Evolutionary conservation across 2,329 filamentous ascomycete species (phyloP), one percentile per base, ranked within the genome.

Genomic region (Dothideomycetes sp.): DNA sequence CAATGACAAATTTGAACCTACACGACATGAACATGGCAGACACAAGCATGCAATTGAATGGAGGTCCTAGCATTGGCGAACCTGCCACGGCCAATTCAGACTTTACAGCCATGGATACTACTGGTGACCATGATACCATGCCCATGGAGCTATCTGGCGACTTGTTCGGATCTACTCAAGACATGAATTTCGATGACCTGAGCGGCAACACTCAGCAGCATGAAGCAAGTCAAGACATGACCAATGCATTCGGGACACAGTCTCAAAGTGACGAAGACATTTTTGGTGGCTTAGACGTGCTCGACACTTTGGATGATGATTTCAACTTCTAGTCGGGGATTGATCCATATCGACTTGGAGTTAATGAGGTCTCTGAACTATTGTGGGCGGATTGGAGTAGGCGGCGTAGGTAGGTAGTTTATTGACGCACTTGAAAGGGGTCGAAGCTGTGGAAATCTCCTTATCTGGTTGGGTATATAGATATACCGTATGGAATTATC

Each of bases 211-310:
- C 36, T 12, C 45, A 38, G n/a, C 38, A 48, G 37, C 43, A 44
- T 23, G 47, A 32, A 13, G 16, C 41, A 45, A 48, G 15, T 47
- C 52, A 31, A 51, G 56, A 50, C 51, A 52, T 30, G 47, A 47
- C n/a, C 55, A 46, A n/a, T n/a, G 41, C 30, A 41, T 31, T 17
- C 32, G 34, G 40, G 25, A 20, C 59, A 43, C 58, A 41, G 54
- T 56, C 50, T 44, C 59, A 49, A 43, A 52, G 50, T 22, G 60
- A 64, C 16, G 61, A 64, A 20, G 61, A 64, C 41, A 62, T 63
- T 28, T 63, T 62, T 46, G 67, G 64, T 47, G 66, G 61, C 1
- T 48, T 70, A 46, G 50, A 52, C 22, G 45, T 54, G 45, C 49
- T 47, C 10, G 51, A 51, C 18, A 46, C 55, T 52, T 50, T 51